Conservation (phyloP, 2,329 filamentous ascomycete genomes). For the Aspergillus sp. region DNA sequence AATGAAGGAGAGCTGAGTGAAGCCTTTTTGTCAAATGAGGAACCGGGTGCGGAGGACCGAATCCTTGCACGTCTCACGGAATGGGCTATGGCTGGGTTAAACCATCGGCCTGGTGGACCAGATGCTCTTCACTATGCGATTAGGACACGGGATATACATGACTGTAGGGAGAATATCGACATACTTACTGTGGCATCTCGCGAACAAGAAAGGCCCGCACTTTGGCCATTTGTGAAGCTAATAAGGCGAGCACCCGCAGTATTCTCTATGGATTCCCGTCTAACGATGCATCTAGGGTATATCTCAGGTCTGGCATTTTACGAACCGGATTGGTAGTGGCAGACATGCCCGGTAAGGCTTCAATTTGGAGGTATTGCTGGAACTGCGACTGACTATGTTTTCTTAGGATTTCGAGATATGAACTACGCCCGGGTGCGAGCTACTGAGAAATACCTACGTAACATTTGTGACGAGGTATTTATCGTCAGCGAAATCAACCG, state of each 20-base stretch:
- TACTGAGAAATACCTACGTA: slow-evolving; percentile 21
- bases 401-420: slow-evolving; percentile 21
- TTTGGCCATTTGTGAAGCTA: slow-evolving; percentile 25
- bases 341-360: slow-evolving; percentile 20
- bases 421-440: slow-evolving; percentile 21
- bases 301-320: slow-evolving; percentile 19
- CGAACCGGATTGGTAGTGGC: slow-evolving; percentile 21
- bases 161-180: slow-evolving; percentile 18
- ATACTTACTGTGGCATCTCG: slow-evolving; percentile 13
- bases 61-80: slow-evolving; percentile 10
- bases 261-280: neutral
- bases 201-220: neutral
- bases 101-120: slow-evolving; percentile 14
- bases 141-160: slow-evolving; percentile 1
- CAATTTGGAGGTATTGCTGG: too few species aligned
- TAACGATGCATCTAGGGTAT: slow-evolving; percentile 17
- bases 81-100: slow-evolving; percentile 11
- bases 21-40: slow-evolving; percentile 15
- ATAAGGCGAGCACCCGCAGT: slow-evolving; percentile 16
- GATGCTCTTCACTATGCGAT: slow-evolving; percentile 4
- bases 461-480: slow-evolving; percentile 24
- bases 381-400: neutral
- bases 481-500: slow-evolving; percentile 20
- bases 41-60: neutral
- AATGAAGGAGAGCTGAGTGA: slow-evolving; percentile 6